phyloP scores from a whole-genome alignment of 495 filamentous ascomycete genomes.

The Trichoderma erinaceum region DNA sequence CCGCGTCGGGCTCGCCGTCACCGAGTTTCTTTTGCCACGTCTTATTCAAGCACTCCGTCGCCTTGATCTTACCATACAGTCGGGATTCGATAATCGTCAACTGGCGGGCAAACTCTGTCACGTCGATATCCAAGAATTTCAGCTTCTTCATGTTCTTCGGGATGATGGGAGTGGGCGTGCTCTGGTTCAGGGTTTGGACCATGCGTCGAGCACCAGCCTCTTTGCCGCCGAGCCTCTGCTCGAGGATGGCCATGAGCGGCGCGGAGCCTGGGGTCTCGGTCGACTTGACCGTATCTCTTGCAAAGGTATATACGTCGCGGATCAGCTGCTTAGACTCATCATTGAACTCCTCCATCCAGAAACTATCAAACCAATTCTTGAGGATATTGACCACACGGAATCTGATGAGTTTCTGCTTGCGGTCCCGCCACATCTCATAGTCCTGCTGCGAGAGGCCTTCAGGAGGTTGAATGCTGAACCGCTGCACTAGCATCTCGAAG shows the following conservation, averaged over 20 bases:
- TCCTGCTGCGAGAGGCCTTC: conserved; percentile 68
- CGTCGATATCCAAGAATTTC: conserved; percentile 96
- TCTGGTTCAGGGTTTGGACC: conserved; percentile 72
- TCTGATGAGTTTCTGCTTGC: conserved; percentile 90
- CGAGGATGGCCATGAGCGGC: conserved; percentile 73
- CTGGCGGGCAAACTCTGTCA: conserved; percentile 91
- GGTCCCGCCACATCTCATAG: conserved; percentile 81
- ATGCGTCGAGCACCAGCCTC: conserved; percentile 81
- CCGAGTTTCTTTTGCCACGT: conserved; percentile 93
- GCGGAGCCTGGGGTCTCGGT: conserved; percentile 84
- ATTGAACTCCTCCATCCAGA: conserved; percentile 94
- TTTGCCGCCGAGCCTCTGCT: conserved; percentile 79
- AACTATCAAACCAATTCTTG: conserved; percentile 96
- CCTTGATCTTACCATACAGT: conserved; percentile 89
- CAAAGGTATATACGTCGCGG: conserved; percentile 81
- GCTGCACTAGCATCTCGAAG: conserved; percentile 83
- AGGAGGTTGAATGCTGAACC: conserved; percentile 92
- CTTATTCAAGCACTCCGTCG: conserved; percentile 94
- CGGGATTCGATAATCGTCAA: conserved; percentile 94
- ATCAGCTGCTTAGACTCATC: conserved; percentile 79
- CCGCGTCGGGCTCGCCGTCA: conserved; percentile 78
- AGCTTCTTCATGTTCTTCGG: conserved; percentile 99
- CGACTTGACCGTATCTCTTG: conserved; percentile 82
- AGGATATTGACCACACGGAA: conserved; percentile 95
- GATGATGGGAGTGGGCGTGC: conserved; percentile 80